These are phyloP conservation scores for Phialophora expanda DNA, from an alignment of 2,329 filamentous ascomycete species.

Conservation along the genomic window DNA sequence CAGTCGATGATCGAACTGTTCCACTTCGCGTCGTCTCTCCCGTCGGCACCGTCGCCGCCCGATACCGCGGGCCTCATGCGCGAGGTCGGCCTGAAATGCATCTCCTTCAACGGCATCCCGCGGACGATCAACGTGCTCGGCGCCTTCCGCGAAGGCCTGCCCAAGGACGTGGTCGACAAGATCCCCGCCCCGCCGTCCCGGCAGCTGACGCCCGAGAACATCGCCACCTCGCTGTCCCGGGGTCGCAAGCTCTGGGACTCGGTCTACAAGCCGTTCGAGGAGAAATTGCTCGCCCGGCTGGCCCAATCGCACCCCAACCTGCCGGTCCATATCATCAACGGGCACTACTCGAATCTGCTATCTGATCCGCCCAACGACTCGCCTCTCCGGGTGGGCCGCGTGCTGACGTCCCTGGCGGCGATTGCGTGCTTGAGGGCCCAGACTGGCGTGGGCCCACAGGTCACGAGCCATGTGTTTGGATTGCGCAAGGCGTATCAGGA, in stretches of 20 bases:
- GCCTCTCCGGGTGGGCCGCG: slow-evolving; percentile 65
- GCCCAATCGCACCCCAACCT: slow-evolving; percentile 79
- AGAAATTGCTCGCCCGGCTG: slow-evolving; percentile 72
- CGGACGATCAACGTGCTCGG: slow-evolving; percentile 82
- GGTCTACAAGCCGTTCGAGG: slow-evolving; percentile 76
- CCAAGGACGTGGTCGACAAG: slow-evolving; percentile 57
- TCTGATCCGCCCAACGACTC: slow-evolving; percentile 66
- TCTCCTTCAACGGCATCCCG: slow-evolving; percentile 65
- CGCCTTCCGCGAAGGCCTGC: slow-evolving; percentile 69
- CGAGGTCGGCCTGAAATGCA: slow-evolving; percentile 55
- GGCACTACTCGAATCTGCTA: slow-evolving; percentile 75
- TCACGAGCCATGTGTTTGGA: slow-evolving; percentile 80
- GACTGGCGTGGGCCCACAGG: slow-evolving; percentile 81
- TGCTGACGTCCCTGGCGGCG: slow-evolving; percentile 74
- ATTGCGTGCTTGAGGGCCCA: slow-evolving; percentile 77
- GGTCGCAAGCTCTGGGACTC: slow-evolving; percentile 74
- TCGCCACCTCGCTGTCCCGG: slow-evolving; percentile 61
- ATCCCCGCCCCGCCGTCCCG: slow-evolving; percentile 66
- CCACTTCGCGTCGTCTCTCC: slow-evolving; percentile 60
- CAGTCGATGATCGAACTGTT: slow-evolving; percentile 64
- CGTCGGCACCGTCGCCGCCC: slow-evolving; percentile 40
- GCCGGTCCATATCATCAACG: slow-evolving; percentile 76
- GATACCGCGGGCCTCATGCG: slow-evolving; percentile 49
- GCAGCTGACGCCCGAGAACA: slow-evolving; percentile 56
- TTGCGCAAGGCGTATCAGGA: slow-evolving; percentile 76